phyloP scores from a whole-genome alignment of 176 grass and related monocot genomes.

The Guadua angustifolia region DNA sequence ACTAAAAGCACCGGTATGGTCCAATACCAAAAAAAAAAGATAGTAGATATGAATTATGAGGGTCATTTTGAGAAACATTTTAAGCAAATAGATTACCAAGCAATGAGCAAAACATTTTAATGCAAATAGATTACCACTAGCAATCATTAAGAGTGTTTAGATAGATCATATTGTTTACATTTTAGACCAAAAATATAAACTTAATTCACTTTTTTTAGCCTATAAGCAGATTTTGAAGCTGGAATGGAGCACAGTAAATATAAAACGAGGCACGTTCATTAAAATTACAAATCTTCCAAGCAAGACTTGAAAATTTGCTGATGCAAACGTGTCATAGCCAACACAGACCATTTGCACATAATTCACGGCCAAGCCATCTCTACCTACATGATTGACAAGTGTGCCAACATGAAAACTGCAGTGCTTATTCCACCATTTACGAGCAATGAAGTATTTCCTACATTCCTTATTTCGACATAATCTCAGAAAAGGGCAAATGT shows the following conservation, averaged over 20 bases:
- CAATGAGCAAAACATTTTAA: too few species aligned
- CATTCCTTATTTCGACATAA: not conserved
- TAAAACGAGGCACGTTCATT: not conserved
- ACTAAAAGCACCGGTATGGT: conserved; percentile 11
- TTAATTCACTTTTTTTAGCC: too few species aligned
- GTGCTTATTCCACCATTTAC: not conserved
- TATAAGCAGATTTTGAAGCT: too few species aligned
- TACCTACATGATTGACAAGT: not conserved
- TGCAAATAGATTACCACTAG: too few species aligned
- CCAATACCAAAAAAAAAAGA: not conserved
- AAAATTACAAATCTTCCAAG: not conserved
- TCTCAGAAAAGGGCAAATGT: not conserved
- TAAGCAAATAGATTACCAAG: not conserved
- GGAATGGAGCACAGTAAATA: not conserved
- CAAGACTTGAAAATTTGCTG: not conserved
- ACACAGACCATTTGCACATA: not conserved
- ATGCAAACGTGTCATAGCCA: not conserved
- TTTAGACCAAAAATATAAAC: too few species aligned
- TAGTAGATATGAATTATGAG: not conserved
- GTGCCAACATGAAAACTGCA: not conserved
- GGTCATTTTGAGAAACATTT: not conserved
- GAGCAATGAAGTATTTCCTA: not conserved
- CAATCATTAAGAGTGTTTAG: too few species aligned
- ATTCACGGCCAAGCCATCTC: not conserved
- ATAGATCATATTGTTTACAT: too few species aligned